These are phyloP conservation scores for Arctium minus DNA, from an alignment of 129 eudicot genomes.

Conservation along the genomic window DNA sequence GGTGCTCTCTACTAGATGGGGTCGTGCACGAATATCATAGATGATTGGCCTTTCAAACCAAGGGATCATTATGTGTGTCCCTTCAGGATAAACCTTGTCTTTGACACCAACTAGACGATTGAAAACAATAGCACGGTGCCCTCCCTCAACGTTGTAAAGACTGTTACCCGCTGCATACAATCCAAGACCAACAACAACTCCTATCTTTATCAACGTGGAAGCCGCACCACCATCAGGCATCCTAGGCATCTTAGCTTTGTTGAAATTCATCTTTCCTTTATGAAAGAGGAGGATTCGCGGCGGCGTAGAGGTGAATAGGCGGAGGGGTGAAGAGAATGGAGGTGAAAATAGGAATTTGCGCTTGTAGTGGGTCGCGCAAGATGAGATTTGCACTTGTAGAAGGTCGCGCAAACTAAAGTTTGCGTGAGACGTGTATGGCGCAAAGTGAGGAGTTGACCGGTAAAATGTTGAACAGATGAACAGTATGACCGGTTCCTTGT, in stretches of 20 bases:
- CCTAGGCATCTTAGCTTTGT: conserved; percentile 51
- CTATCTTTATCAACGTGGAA: conserved; percentile 52
- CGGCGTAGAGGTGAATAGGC: background rate
- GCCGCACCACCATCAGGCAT: conserved; percentile 57
- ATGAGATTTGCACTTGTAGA: too few species aligned
- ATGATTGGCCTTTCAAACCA: conserved; percentile 58
- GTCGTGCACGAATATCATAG: conserved; percentile 58
- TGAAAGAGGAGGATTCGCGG: conserved; percentile 1
- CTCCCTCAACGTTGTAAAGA: conserved; percentile 71
- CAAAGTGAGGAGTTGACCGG: too few species aligned
- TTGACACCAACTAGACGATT: conserved; percentile 65
- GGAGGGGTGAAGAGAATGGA: background rate
- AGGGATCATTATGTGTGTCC: conserved; percentile 51
- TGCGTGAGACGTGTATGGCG: too few species aligned
- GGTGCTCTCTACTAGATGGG: conserved; percentile 55
- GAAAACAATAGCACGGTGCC: conserved; percentile 73
- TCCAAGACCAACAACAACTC: conserved; percentile 55
- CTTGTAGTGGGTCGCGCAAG: too few species aligned
- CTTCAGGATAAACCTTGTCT: conserved; percentile 66
- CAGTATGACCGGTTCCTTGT: too few species aligned
- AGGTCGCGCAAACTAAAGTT: too few species aligned
- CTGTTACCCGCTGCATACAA: conserved; percentile 54
- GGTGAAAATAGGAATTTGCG: too few species aligned
- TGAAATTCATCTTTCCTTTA: conserved; percentile 44
- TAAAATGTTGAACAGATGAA: too few species aligned